Evolutionary conservation across 768 basidiomycete genomes (phyloP), one percentile per base, ranked within the genome.

Genomic region (Hygrophorus pudorinus): DNA sequence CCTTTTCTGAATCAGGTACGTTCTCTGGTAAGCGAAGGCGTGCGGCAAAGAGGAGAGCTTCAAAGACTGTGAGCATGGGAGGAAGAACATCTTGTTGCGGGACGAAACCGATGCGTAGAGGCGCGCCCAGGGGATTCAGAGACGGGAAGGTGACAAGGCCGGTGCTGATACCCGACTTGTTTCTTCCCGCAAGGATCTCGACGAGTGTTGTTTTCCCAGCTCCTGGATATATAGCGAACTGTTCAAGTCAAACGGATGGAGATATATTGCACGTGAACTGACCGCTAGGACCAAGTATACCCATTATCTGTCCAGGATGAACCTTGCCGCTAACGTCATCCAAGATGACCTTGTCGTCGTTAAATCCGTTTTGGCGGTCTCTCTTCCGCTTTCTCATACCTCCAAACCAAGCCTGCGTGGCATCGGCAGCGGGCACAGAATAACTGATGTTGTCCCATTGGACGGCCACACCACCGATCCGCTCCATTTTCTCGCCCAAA

Each of bases 191-290:
- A 8, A 98, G 74, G 30, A 96, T 78, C 56, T 98, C 93, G 13
- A 96, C 81, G 30, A 97, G 68, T 0, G 92, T 91, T 0, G 87
- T 89, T 61, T 94, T 94, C 34, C 91, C 91, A 13, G 90, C 88
- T 44, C 82, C 80, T 78, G 42, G 18, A 45, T 3, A 44, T 30
- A 11, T 28, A 7, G 17, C 16, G 21, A 3, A 42, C 21, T 9
- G 17, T 13, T n/a, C n/a, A 12, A 33, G 16, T 31, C 42, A 42
- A 40, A 47, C 27, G 38, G 17, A 29, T 18, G 17, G 36, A 27
- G 5, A n/a, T 38, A 46, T 24, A 38, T 4, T n/a, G 32, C 9
- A 9, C 20, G 40, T n/a, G 9, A 13, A 64, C 63, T 49, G 54
- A 70, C 91, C 92, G 52, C 85, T 87, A 0, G 93, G 91, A 0